A percentile compares a stretch with the other conserved stretches of the same genome.
Conservation (phyloP, 1,284 basidiomycete genomes). For the Cutaneotrichosporon mucoides region DNA sequence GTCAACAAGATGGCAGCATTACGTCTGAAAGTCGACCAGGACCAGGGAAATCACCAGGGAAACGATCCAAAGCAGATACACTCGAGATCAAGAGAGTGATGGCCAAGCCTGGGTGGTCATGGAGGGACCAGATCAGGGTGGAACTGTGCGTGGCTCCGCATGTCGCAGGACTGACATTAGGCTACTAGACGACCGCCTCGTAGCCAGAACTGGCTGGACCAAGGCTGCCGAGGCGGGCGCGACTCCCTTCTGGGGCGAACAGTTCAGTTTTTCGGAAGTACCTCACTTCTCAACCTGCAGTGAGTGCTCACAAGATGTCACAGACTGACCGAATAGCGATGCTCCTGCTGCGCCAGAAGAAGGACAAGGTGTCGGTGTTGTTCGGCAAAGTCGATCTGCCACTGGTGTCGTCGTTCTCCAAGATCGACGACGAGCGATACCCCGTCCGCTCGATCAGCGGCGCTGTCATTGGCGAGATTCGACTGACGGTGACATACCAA, state of each 20-base stretch:
- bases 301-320: conserved; percentile 9
- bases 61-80: neutral
- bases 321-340: conserved; percentile 1
- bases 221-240: conserved; percentile 17
- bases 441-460: conserved; percentile 23
- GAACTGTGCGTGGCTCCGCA: conserved; percentile 23
- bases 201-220: conserved; percentile 27
- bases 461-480: conserved; percentile 30
- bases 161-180: conserved; percentile 6
- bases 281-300: conserved; percentile 22
- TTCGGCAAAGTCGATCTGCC: conserved; percentile 27
- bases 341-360: conserved; percentile 7
- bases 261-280: conserved; percentile 22
- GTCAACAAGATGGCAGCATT: conserved; percentile 6
- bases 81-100: neutral
- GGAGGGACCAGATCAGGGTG: conserved; percentile 20
- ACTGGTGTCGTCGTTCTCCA: conserved; percentile 21
- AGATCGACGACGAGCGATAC: conserved; percentile 29
- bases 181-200: conserved; percentile 18
- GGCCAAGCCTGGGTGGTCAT: conserved; percentile 21
- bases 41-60: neutral
- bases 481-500: conserved; percentile 25
- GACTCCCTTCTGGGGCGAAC: conserved; percentile 33
- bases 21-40: neutral
- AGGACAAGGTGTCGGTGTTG: conserved; percentile 11